Base-by-base conservation (phyloP, 2,329 filamentous ascomycete genomes). In the Massarina eburnea region DNA sequence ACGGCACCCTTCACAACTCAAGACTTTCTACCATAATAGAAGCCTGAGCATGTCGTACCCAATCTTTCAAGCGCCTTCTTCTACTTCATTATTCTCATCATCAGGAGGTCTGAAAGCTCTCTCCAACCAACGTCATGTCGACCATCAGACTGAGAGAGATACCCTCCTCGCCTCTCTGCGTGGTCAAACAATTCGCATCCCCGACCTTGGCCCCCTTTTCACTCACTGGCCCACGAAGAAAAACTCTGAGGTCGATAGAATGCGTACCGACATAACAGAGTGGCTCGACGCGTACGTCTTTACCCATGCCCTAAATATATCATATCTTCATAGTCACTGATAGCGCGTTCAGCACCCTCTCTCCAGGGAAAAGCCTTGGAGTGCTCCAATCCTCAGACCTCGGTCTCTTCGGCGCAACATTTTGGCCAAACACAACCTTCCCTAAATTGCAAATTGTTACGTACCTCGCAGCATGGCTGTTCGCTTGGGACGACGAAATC, bases 401-500 rank as follows among this genome's bases (percentile, higher is more conserved):
- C 39, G 48, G 45, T 18, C 30, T 51, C 15, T 51, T 54, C 19
- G 48, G 41, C 21, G 45, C 51, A 19, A 39, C 34, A 17, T 54
- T 45, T 45, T 54, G 48, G 48, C 51, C 51, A 17, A 32, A 39
- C 14, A 44, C 48, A 6, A 8, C 34, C 4, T 42, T 45, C 27
- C 19, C 41, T 10, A 33, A 34, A 29, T 24, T 54, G 20, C 30
- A 38, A 15, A 51, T 46, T 18, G 43, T 45, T 14, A 52, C 52
- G 17, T 55, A 45, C 30, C 38, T 55, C 7, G 38, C 35, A 12
- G 22, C 53, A 6, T 55, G 46, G 52, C 46, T 55, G 10, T 55
- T 52, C 41, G 45, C 36, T 7, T 55, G 52, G 52, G 52, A 55
- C 37, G 52, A 55, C 26, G 39, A 52, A 27, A 46, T 52, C 27